Base-by-base conservation (phyloP, 1,139 yeast genomes). In the Geotrichum candidum region DNA sequence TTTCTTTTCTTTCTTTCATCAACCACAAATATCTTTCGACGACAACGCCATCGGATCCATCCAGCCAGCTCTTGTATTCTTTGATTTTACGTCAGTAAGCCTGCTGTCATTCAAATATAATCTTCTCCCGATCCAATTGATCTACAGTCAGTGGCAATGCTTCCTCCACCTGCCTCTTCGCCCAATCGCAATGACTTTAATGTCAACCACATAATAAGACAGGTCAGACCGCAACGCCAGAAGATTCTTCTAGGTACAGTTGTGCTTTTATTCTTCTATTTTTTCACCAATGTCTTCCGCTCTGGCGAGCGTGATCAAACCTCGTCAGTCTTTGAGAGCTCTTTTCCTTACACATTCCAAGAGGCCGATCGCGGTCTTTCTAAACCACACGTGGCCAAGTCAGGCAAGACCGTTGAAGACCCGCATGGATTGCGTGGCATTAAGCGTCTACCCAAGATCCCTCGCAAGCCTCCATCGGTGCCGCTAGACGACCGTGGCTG, bases 401-500 rank as follows among this genome's bases (percentile, higher is more conserved):
- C 22, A 9, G 18, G 2, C 22, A 41, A 2, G 48, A 10, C 18
- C 9, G 2, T 41, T 41, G 48, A 41, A n/a, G 48, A 41, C 22
- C 22, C 22, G 3, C 48, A 41, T 9, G 48, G 48, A 23, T 18
- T 41, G 48, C 48, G 27, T 22, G 51, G 51, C 31, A 25, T 29
- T 25, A 41, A 41, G 22, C 48, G 22, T 18, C 22, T 23, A 1
- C 23, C 22, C 22, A 23, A 23, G 18, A 25, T n/a, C 22, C n/a
- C 54, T 9, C 31, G 57, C 15, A 33, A 31, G n/a, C 53, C 48
- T 7, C 54, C 56, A 25, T 22, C 22, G 13, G 46, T 29, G 10
- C 45, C 57, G 10, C 31, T 60, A 7, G 62, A 60, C 38, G 62
- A 60, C 13, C 59, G 59, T 0, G 62, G 62, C 27, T 80, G 83